A percentile compares a stretch with the other conserved stretches of the same genome.
Evolutionary conservation across 2,329 filamentous ascomycete species (phyloP).

Genomic region (Penicillium decumbens): DNA sequence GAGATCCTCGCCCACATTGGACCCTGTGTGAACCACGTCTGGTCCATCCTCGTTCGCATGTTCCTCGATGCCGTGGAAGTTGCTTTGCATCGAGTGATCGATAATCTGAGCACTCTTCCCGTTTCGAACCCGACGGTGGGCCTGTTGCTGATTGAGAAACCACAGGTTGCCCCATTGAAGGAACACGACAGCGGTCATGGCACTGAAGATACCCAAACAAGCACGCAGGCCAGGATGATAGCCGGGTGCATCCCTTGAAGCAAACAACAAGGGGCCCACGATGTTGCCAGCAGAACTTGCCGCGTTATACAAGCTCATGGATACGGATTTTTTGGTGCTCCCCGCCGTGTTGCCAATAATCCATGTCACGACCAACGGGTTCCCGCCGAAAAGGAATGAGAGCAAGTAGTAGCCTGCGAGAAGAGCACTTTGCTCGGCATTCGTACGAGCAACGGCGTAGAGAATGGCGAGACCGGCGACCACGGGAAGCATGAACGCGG

Average conservation of each 20-base stretch:
- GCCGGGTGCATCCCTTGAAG: constrained; percentile 52
- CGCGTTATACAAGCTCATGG: constrained; percentile 62
- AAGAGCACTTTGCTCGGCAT: constrained; percentile 45
- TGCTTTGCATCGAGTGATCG: constrained; percentile 58
- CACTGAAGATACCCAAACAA: constrained; percentile 45
- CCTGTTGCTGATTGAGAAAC: constrained; percentile 52
- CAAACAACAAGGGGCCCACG: constrained; percentile 61
- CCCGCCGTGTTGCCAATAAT: constrained; percentile 65
- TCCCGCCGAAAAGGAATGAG: constrained; percentile 62
- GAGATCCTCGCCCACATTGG: constrained; percentile 55
- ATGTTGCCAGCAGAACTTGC: constrained; percentile 62
- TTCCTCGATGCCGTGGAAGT: constrained; percentile 41
- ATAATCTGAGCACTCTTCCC: constrained; percentile 58
- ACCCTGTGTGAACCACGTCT: constrained; percentile 37
- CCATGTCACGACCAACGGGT: constrained; percentile 64
- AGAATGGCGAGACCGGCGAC: constrained; percentile 55
- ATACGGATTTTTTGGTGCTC: constrained; percentile 61
- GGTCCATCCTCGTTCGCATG: constrained; percentile 13
- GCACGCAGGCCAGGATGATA: constrained; percentile 57
- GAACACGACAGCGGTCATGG: constrained; percentile 50
- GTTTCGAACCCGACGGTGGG: constrained; percentile 51
- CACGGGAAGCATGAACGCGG: constrained; percentile 54
- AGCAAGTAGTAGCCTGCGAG: constrained; percentile 62
- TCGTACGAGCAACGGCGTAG: constrained; percentile 48
- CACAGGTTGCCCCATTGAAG: constrained; percentile 54